phyloP scores from a whole-genome alignment of 495 filamentous ascomycete species.

The Trichocladium antarcticum region DNA sequence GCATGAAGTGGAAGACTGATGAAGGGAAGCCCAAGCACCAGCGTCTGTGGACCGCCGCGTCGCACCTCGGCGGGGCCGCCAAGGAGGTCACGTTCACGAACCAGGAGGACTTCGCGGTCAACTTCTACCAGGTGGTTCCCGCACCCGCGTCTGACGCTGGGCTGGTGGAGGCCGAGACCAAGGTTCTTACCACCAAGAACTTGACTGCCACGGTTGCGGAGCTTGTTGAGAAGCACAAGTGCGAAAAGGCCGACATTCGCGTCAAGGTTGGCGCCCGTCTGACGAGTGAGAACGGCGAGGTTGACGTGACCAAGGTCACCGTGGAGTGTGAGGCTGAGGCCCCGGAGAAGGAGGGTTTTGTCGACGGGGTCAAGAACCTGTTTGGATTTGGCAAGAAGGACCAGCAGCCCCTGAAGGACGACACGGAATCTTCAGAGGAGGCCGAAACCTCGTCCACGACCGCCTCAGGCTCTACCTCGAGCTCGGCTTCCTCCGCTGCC shows the following conservation, averaged over 20 bases:
- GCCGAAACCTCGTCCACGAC: slow-evolving; percentile 37
- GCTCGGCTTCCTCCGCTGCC: slow-evolving; percentile 33
- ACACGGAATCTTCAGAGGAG: slow-evolving; percentile 40
- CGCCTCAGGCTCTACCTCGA: slow-evolving; percentile 24
- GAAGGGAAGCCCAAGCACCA: slow-evolving; percentile 50
- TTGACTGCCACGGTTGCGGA: slow-evolving; percentile 68
- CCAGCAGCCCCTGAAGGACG: slow-evolving; percentile 63
- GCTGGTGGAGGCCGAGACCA: slow-evolving; percentile 39
- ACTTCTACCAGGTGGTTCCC: slow-evolving; percentile 63
- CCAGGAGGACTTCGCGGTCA: slow-evolving; percentile 70
- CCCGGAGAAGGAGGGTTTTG: slow-evolving; percentile 60
- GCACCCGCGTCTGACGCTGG: slow-evolving; percentile 22
- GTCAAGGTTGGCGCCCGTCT: slow-evolving; percentile 70
- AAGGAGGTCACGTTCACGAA: slow-evolving; percentile 87
- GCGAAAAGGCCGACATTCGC: slow-evolving; percentile 61
- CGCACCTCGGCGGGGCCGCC: slow-evolving; percentile 57
- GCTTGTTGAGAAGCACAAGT: slow-evolving; percentile 65
- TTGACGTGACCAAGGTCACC: slow-evolving; percentile 60
- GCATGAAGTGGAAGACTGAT: slow-evolving; percentile 61
- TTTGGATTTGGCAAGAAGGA: slow-evolving; percentile 83
- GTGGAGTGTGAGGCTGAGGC: slow-evolving; percentile 74
- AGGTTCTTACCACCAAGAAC: slow-evolving; percentile 59
- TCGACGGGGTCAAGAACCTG: slow-evolving; percentile 89
- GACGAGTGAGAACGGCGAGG: slow-evolving; percentile 63
- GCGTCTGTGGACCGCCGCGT: slow-evolving; percentile 66